Percentiles rank a stretch among this genome's conserved stretches.
Evolutionary conservation across 257 asterid genomes (phyloP).

Genomic region (Lavandula angustifolia): DNA sequence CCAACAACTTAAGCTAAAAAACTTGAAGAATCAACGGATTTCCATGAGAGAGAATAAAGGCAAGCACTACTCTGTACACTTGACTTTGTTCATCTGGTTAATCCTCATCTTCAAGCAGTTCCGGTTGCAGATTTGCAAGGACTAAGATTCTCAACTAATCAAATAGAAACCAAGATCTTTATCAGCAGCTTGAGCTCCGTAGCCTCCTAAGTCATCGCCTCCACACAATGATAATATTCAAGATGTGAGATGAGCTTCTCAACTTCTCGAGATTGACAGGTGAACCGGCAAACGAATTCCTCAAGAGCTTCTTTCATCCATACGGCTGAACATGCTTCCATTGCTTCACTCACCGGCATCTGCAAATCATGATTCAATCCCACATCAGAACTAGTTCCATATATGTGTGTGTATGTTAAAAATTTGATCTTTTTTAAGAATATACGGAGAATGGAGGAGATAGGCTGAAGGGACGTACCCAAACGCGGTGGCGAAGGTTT

Average conservation of each 20-base stretch:
- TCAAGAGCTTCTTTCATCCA: slow-evolving; percentile 98
- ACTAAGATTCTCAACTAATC: slow-evolving; percentile 36
- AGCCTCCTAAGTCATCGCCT: slow-evolving; percentile 41
- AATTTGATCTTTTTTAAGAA: not conserved
- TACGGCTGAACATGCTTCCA: slow-evolving; percentile 55
- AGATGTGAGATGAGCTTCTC: slow-evolving; percentile 35
- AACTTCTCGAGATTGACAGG: slow-evolving; percentile 17
- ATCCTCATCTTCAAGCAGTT: slow-evolving; percentile 36
- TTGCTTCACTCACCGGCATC: slow-evolving; percentile 77
- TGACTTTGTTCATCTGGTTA: slow-evolving; percentile 27
- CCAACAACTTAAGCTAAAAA: slow-evolving; percentile 9
- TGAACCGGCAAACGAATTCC: slow-evolving; percentile 46
- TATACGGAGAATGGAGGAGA: not conserved
- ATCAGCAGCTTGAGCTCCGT: slow-evolving; percentile 40
- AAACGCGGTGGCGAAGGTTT: slow-evolving; percentile 66
- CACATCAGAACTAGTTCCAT: slow-evolving; percentile 30
- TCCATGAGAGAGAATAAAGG: slow-evolving; percentile 35
- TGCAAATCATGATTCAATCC: slow-evolving; percentile 32
- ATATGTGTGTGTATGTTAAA: not conserved
- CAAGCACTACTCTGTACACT: slow-evolving; percentile 41
- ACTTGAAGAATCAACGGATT: slow-evolving; percentile 24
- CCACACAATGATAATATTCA: slow-evolving; percentile 42
- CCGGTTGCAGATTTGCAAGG: slow-evolving; percentile 29
- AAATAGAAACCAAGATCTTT: slow-evolving; percentile 50
- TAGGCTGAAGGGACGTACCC: slow-evolving; percentile 56